Conservation (phyloP, 2,329 filamentous ascomycete species). For the Escovopsis sp. region DNA sequence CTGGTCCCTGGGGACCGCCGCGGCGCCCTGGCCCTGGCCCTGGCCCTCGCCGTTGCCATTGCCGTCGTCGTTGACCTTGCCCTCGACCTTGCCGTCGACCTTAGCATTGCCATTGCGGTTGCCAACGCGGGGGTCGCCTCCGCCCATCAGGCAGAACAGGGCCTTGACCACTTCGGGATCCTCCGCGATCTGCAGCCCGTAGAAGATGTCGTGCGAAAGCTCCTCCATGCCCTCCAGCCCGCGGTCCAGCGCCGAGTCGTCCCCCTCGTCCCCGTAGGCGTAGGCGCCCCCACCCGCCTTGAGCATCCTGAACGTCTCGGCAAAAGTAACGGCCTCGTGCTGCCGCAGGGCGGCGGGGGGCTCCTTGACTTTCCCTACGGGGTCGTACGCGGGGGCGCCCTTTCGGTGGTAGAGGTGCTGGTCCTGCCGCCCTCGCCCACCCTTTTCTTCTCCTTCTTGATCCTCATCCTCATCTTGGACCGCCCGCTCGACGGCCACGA, state of each 20-base stretch:
- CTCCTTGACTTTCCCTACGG: conserved; percentile 41
- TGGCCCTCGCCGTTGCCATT: too few relatives aligned
- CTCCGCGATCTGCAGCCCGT: conserved; percentile 47
- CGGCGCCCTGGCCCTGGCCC: too few relatives aligned
- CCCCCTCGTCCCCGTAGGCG: conserved; percentile 18
- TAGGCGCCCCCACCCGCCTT: too few relatives aligned
- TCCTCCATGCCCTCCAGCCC: conserved; percentile 46
- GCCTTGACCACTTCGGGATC: conserved; percentile 36
- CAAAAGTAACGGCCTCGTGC: conserved; percentile 14
- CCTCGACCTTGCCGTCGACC: too few relatives aligned
- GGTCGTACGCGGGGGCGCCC: conserved; percentile 42
- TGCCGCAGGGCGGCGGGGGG: conserved; percentile 24
- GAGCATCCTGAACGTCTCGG: conserved; percentile 28
- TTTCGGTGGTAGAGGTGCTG: conserved; percentile 24
- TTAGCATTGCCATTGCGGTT: too few relatives aligned
- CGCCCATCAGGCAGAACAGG: conserved; percentile 41
- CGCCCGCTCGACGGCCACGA: conserved; percentile 40
- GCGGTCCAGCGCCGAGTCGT: conserved; percentile 25
- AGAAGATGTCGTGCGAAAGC: conserved; percentile 54
- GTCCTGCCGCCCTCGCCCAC: too few relatives aligned
- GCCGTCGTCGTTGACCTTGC: too few relatives aligned
- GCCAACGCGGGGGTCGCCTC: conserved; percentile 13
- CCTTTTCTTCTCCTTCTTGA: too few relatives aligned
- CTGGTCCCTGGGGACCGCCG: conserved; percentile 27
- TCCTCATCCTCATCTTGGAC: too few relatives aligned